Conservation (phyloP, 306 rosid species). For the Astragalus glycyphyllos region DNA sequence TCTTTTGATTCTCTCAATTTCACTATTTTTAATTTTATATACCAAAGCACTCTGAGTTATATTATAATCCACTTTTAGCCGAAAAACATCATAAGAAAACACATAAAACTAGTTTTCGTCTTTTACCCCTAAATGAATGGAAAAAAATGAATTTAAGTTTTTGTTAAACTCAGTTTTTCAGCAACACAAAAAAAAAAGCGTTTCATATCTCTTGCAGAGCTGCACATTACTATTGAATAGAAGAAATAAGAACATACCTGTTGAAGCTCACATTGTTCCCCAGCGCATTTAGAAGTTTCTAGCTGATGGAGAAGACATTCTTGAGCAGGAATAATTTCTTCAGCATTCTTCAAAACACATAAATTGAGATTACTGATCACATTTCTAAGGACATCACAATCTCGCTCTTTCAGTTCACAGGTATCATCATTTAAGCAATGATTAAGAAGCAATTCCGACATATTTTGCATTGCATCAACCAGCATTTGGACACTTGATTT, state of each 20-base stretch:
- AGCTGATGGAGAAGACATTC: conserved; percentile 49
- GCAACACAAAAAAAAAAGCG: background rate
- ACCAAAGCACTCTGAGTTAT: conserved; percentile 13
- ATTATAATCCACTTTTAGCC: conserved; percentile 15
- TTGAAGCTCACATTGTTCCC: conserved; percentile 45
- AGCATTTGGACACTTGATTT: conserved; percentile 61
- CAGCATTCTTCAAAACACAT: conserved; percentile 59
- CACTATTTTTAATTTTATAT: background rate
- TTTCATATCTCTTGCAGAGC: conserved; percentile 12
- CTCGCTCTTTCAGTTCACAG: conserved; percentile 57
- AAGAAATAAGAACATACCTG: conserved; percentile 55
- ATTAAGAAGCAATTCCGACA: conserved; percentile 70
- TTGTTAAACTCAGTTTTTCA: conserved; percentile 20
- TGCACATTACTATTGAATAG: conserved; percentile 4
- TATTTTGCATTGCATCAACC: conserved; percentile 59
- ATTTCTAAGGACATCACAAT: conserved; percentile 51
- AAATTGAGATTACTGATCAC: conserved; percentile 64
- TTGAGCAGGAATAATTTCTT: conserved; percentile 34
- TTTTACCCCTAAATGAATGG: background rate
- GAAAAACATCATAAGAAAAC: conserved; percentile 19
- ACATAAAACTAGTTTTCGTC: background rate
- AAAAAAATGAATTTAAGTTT: conserved; percentile 22
- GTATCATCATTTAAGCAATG: conserved; percentile 55
- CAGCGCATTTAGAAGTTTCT: conserved; percentile 46
- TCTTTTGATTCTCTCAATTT: conserved; percentile 17